A percentile compares a stretch with the other conserved stretches of the same genome.
Conservation (phyloP, 2,329 filamentous ascomycete genomes). For the Apiospora phragmitis region DNA sequence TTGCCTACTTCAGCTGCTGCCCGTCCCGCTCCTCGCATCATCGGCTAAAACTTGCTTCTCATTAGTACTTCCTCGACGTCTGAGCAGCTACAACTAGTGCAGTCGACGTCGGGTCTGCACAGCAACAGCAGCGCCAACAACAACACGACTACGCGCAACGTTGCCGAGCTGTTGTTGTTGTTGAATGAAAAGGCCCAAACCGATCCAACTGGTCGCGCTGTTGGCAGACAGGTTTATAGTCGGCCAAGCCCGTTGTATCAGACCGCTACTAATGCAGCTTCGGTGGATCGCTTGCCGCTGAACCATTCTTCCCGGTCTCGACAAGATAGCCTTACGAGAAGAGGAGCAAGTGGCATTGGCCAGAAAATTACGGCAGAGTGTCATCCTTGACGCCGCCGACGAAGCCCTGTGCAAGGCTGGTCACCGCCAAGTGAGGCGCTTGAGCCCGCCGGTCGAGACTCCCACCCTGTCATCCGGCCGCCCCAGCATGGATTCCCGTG, state of each 20-base stretch:
- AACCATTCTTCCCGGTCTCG: conserved; percentile 61
- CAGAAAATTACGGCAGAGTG: conserved; percentile 47
- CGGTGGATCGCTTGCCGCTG: conserved; percentile 62
- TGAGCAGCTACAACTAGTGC: conserved; percentile 58
- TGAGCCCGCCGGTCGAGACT: conserved; percentile 29
- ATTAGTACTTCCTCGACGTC: conserved; percentile 60
- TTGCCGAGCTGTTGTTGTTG: conserved; percentile 14
- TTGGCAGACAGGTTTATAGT: not conserved
- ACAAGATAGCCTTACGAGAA: conserved; percentile 62
- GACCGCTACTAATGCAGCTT: not conserved
- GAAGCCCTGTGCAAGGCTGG: conserved; percentile 49
- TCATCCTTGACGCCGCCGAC: conserved; percentile 57
- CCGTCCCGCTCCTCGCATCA: not conserved
- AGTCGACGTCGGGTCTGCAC: conserved; percentile 37
- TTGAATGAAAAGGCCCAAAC: not conserved
- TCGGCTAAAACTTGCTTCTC: conserved; percentile 8
- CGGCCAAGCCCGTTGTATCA: not conserved
- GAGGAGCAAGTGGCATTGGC: conserved; percentile 64
- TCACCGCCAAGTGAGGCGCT: conserved; percentile 36
- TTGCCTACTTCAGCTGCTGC: not conserved
- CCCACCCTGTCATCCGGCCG: conserved; percentile 28
- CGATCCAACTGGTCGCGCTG: not conserved
- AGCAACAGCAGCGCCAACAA: conserved; percentile 3
- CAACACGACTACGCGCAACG: conserved; percentile 5
- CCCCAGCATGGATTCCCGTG: conserved; percentile 29